Evolutionary conservation across 2,329 filamentous ascomycete species (phyloP), one percentile per base, ranked within the genome.

Genomic region (Sordariomycetes sp.): DNA sequence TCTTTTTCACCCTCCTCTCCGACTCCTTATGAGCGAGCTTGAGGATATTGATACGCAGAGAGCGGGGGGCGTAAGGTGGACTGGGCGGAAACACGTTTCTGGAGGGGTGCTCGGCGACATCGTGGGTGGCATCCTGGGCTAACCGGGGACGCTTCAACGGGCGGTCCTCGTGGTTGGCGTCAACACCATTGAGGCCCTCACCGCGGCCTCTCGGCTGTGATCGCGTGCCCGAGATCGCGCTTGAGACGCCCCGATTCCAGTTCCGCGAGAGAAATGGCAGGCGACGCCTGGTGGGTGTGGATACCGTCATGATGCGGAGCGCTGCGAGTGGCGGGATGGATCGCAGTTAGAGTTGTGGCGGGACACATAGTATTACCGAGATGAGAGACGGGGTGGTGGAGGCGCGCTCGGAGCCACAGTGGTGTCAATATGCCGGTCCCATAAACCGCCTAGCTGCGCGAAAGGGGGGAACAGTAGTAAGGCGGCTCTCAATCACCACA

Each of bases 201-300:
- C 24, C 22, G n/a, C 20, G 32, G n/a, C 37, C 25, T 16, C 37
- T 50, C 18, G 22, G 18, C 25, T 14, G n/a, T 16, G 37, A 50
- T 37, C 24, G 46, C 37, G 43, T 37, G 18, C 25, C 46, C 46
- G n/a, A 20, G 46, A 20, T 22, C 18, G 46, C 20, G 46, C 46
- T 11, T 24, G 46, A 50, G 57, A 50, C 25, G 24, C 43, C 25
- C 35, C 51, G 57, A n/a, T 55, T 71, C 78, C 76, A 81, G 66
- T 78, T 80, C 66, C 79, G 76, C 63, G 80, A 77, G 60, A 82
- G 75, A 68, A 79, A 82, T 60, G 80, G 79, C 59, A 77, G 71
- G 64, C 72, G 74, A 70, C 76, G 75, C 69, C 74, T 73, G 65
- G 72, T 76, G n/a, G 62, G 72, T 71, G 66, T 69, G 72, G 65